Conservation (phyloP, 202 grass and related monocot species). For the Carex arenaria region DNA sequence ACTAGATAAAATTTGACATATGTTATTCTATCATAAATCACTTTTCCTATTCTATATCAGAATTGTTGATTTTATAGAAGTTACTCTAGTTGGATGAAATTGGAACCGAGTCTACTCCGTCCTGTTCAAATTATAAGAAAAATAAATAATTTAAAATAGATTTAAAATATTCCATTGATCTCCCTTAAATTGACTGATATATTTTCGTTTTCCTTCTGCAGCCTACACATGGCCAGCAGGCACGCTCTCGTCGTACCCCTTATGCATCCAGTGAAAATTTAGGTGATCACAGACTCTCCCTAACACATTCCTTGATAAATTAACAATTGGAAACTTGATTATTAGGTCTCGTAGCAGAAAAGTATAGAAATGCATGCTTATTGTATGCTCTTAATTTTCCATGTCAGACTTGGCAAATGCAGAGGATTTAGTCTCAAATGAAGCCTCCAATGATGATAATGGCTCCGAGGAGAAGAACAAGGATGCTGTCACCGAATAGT, state of each 20-base stretch:
- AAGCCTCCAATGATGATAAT: conserved; percentile 24
- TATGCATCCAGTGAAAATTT: conserved; percentile 76
- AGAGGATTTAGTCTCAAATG: conserved; percentile 10
- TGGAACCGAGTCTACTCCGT: neutral
- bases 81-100: neutral
- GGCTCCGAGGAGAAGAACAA: conserved; percentile 34
- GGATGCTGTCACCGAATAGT: neutral
- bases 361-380: conserved; percentile 2
- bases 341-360: neutral
- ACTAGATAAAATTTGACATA: neutral
- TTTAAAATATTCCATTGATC: neutral
- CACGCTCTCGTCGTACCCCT: conserved; percentile 45
- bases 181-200: neutral
- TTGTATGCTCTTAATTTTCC: neutral
- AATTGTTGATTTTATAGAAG: neutral
- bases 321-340: neutral
- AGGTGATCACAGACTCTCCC: conserved; percentile 28
- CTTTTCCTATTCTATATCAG: neutral
- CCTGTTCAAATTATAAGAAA: neutral
- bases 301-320: neutral
- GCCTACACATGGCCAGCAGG: conserved; percentile 71
- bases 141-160: conserved; percentile 2
- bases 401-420: neutral
- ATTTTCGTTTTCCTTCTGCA: conserved; percentile 24
- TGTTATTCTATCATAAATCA: neutral